phyloP scores from a whole-genome alignment of 306 rosid genomes.

The Sesbania bispinosa region DNA sequence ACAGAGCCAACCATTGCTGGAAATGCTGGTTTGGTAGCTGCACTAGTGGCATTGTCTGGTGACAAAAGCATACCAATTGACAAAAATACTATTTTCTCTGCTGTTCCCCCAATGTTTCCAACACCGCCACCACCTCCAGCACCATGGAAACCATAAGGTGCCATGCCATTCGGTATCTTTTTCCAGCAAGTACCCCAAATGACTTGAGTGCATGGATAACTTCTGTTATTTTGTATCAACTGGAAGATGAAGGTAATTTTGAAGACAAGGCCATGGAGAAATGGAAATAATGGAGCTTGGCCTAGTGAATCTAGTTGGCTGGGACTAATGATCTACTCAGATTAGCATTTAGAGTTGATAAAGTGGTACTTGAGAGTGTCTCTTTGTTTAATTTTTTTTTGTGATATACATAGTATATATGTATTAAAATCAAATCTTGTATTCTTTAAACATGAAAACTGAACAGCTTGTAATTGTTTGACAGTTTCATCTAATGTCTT shows the following conservation, averaged over 20 bases:
- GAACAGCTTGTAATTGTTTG: constrained; percentile 53
- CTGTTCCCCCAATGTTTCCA: constrained; percentile 98
- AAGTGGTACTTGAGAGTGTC: constrained; percentile 31
- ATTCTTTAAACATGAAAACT: constrained; percentile 68
- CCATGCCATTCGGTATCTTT: not conserved
- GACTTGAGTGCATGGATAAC: constrained; percentile 45
- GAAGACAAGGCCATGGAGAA: constrained; percentile 33
- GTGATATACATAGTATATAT: constrained; percentile 62
- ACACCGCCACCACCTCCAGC: constrained; percentile 99
- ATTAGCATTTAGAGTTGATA: constrained; percentile 32
- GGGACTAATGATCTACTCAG: constrained; percentile 29
- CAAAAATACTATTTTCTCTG: constrained; percentile 88
- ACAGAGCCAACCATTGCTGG: constrained; percentile 97
- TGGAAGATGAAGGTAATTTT: constrained; percentile 36
- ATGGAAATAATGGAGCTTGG: constrained; percentile 20
- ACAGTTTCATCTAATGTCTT: constrained; percentile 32
- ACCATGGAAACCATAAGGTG: constrained; percentile 86
- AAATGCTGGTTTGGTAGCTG: constrained; percentile 91
- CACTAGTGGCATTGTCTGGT: constrained; percentile 89
- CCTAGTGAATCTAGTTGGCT: constrained; percentile 21
- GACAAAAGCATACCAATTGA: constrained; percentile 63
- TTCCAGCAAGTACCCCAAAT: constrained; percentile 36
- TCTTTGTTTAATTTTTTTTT: constrained; percentile 40
- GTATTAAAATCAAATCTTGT: constrained; percentile 44
- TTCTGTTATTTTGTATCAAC: constrained; percentile 28